Conservation (phyloP, 768 basidiomycete species). For the Tulasnella sp. region DNA sequence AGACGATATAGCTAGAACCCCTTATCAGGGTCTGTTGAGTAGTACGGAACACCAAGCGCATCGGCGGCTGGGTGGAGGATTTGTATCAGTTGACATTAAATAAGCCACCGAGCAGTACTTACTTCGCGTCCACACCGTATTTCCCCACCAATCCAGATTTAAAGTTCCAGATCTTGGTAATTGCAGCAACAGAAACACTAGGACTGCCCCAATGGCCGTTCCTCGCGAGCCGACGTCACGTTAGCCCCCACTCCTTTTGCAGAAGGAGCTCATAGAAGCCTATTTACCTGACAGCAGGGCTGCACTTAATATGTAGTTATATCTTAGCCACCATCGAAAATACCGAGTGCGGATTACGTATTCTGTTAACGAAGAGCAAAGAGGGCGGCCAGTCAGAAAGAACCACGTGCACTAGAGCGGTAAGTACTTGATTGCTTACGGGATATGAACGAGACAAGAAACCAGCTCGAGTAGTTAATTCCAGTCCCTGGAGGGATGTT, state of each 20-base stretch:
- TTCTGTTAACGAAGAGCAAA: constrained; percentile 30
- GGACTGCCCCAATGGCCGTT: constrained; percentile 34
- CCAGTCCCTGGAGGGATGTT: constrained; percentile 41
- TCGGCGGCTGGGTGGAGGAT: background rate
- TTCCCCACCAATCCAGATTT: constrained; percentile 36
- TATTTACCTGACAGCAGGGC: constrained; percentile 36
- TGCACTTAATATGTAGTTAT: constrained; percentile 41
- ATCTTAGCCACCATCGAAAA: constrained; percentile 46
- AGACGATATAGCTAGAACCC: background rate
- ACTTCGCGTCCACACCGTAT: constrained; percentile 25
- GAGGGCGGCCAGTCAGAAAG: no score
- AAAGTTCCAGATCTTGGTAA: constrained; percentile 32
- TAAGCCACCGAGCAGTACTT: background rate
- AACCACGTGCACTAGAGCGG: no score
- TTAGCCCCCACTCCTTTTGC: no score
- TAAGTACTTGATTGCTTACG: constrained; percentile 27
- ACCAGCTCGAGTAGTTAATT: constrained; percentile 41
- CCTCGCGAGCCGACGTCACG: constrained; percentile 17
- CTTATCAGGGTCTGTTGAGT: background rate
- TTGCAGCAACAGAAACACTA: constrained; percentile 38
- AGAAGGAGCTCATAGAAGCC: no score
- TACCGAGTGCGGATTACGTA: constrained; percentile 35
- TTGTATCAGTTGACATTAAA: background rate
- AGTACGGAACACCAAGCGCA: background rate
- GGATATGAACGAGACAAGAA: constrained; percentile 40